Conservation (phyloP, 176 grass and related monocot genomes). For the Triticum urartu region DNA sequence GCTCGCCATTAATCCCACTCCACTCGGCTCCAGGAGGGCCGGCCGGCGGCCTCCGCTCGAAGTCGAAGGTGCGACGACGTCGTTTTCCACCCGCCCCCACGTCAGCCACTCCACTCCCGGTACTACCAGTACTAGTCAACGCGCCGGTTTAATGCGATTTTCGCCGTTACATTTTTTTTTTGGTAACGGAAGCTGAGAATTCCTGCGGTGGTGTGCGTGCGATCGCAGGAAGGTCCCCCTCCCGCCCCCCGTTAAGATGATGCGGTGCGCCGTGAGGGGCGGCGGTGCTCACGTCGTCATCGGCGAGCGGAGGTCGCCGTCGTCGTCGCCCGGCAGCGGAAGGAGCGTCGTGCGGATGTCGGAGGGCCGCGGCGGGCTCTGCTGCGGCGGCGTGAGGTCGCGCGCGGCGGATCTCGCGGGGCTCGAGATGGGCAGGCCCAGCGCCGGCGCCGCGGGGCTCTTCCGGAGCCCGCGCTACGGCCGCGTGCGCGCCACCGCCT, state of each 20-base stretch:
- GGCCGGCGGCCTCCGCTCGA: not conserved
- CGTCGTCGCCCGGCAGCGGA: not conserved
- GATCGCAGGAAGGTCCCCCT: slow-evolving; percentile 30
- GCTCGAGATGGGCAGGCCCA: slow-evolving; percentile 45
- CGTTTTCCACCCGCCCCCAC: not conserved
- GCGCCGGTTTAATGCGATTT: not conserved
- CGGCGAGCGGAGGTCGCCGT: slow-evolving; percentile 4
- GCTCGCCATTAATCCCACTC: not conserved
- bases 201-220: slow-evolving; percentile 44
- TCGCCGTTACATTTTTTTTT: not conserved
- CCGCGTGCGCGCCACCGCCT: slow-evolving; percentile 38
- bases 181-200: not conserved
- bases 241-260: slow-evolving; percentile 25
- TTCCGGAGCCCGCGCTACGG: slow-evolving; percentile 52
- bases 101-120: not conserved
- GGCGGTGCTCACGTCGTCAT: slow-evolving; percentile 13
- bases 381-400: slow-evolving; percentile 46
- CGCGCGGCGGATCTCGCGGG: slow-evolving; percentile 39
- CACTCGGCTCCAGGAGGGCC: not conserved
- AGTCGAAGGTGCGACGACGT: not conserved
- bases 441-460: slow-evolving; percentile 34
- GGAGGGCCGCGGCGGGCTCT: slow-evolving; percentile 19
- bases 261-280: slow-evolving; percentile 32
- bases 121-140: not conserved
- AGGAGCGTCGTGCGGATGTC: slow-evolving; percentile 39